Evolutionary conservation across 2,329 filamentous ascomycete species (phyloP).

Genomic region (Diaporthe helianthi): DNA sequence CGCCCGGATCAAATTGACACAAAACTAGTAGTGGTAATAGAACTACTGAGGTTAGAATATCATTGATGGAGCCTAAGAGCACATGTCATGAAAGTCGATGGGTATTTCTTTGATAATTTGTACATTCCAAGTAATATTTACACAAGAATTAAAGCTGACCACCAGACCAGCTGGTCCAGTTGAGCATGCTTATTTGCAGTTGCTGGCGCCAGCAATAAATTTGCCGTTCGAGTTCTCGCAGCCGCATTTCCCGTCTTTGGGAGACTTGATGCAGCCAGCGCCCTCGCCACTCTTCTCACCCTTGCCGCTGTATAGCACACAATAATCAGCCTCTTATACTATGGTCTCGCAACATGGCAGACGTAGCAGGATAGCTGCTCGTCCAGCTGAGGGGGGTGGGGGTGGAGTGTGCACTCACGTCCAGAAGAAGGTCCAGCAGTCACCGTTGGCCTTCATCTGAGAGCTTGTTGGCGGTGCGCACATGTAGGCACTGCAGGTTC

Average conservation of each 20-base stretch:
- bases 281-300: constrained; percentile 43
- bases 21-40: too few species aligned
- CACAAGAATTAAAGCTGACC: not conserved
- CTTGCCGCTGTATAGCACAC: constrained; percentile 29
- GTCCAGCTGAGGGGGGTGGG: rapidly evolving
- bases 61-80: not conserved
- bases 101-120: not conserved
- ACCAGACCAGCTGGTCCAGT: too few species aligned
- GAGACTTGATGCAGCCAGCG: constrained; percentile 48
- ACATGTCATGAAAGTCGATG: not conserved
- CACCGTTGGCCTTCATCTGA: constrained; percentile 42
- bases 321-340: not conserved
- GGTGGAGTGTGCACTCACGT: constrained; percentile 26
- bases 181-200: constrained; percentile 36
- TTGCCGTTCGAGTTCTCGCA: constrained; percentile 51
- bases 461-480: constrained; percentile 44
- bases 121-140: constrained; percentile 9
- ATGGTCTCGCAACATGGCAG: rapidly evolving
- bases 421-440: constrained; percentile 53
- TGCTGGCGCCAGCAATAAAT: constrained; percentile 43
- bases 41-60: too few species aligned
- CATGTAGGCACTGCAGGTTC: constrained; percentile 53
- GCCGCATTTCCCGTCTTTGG: constrained; percentile 47
- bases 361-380: too few species aligned
- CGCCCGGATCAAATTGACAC: too few species aligned